Evolutionary conservation across 257 asterid genomes (phyloP).

Genomic region (Schizonepeta tenuifolia): DNA sequence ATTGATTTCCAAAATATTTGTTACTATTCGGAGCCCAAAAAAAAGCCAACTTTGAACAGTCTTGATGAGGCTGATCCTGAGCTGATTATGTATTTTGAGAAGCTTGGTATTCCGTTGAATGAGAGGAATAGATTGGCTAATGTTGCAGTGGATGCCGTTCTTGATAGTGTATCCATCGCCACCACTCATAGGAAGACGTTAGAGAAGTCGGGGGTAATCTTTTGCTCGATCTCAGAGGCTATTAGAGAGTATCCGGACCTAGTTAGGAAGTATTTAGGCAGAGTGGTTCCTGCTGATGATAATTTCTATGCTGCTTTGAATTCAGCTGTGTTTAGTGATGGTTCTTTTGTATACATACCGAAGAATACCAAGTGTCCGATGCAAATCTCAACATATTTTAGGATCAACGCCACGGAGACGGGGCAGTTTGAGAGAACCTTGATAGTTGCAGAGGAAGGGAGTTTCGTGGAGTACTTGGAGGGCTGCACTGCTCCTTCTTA

Average conservation of each 20-base stretch:
- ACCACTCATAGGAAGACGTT: conserved; percentile 88
- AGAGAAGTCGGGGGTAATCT: conserved; percentile 85
- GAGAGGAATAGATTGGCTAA: conserved; percentile 89
- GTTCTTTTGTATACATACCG: conserved; percentile 91
- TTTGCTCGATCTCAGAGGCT: conserved; percentile 96
- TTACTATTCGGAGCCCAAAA: conserved; percentile 89
- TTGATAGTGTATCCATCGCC: conserved; percentile 94
- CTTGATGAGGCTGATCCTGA: conserved; percentile 95
- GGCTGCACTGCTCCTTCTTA: conserved; percentile 99
- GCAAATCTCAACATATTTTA: conserved; percentile 93
- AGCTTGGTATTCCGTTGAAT: conserved; percentile 83
- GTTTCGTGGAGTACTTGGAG: conserved; percentile 91
- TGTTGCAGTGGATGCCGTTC: conserved; percentile 95
- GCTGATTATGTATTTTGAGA: conserved; percentile 79
- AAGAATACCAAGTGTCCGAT: conserved; percentile 87
- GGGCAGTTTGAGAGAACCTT: conserved; percentile 98
- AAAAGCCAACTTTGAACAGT: conserved; percentile 81
- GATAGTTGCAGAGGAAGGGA: conserved; percentile 91
- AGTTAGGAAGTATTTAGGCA: conserved; percentile 72
- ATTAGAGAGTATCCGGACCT: conserved; percentile 81
- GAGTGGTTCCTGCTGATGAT: conserved; percentile 90
- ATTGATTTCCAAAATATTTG: conserved; percentile 76
- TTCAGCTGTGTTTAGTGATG: conserved; percentile 96
- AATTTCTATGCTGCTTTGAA: conserved; percentile 84
- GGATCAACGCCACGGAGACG: conserved; percentile 96